phyloP scores from a whole-genome alignment of 306 rosid species.

The Casuarina cunninghamiana region DNA sequence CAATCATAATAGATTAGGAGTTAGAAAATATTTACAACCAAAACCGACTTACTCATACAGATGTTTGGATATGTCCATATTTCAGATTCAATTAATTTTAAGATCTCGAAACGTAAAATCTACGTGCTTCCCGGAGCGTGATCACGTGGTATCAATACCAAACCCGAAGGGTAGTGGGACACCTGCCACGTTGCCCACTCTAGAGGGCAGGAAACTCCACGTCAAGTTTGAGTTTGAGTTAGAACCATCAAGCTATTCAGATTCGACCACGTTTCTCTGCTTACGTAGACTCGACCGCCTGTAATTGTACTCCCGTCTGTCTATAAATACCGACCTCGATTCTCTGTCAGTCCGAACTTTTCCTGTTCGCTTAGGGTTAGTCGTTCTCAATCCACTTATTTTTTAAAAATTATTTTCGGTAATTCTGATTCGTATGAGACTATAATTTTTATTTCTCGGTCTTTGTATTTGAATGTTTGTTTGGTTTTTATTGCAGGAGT shows the following conservation, averaged over 20 bases:
- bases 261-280: not conserved
- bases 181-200: too few relatives aligned
- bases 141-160: too few relatives aligned
- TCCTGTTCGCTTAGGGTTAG: conserved; percentile 29
- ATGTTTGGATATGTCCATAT: too few relatives aligned
- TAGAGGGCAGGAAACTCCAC: too few relatives aligned
- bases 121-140: too few relatives aligned
- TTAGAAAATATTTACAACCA: too few relatives aligned
- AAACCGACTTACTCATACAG: too few relatives aligned
- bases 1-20: too few relatives aligned
- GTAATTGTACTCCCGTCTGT: not conserved
- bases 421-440: not conserved
- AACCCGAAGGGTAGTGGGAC: too few relatives aligned
- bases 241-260: not conserved
- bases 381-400: not conserved
- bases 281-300: not conserved
- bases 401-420: not conserved
- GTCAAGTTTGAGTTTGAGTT: not conserved
- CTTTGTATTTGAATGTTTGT: not conserved
- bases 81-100: too few relatives aligned
- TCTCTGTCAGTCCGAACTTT: not conserved
- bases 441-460: not conserved
- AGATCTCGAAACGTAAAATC: too few relatives aligned
- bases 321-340: conserved; percentile 10
- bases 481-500: not conserved